Conservation (phyloP, 75 land plant species). For the Picea sitchensis region DNA sequence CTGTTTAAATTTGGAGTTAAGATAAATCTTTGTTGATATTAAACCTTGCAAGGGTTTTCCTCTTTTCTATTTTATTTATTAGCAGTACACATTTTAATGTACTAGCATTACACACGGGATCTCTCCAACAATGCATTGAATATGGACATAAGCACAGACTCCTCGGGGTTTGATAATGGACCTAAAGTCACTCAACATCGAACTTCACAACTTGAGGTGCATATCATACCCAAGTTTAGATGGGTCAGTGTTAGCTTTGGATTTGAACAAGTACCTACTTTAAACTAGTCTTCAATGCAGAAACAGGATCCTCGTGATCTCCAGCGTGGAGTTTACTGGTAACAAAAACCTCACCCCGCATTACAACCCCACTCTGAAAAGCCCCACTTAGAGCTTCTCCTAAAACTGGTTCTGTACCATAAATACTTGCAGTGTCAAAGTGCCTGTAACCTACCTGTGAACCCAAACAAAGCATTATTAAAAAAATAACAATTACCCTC, state of each 20-base stretch:
- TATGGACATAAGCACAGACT: too few relatives aligned
- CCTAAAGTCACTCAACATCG: too few relatives aligned
- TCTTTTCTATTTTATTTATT: too few relatives aligned
- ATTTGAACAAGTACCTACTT: conserved; percentile 15
- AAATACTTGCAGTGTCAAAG: conserved; percentile 51
- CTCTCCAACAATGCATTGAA: too few relatives aligned
- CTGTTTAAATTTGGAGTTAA: too few relatives aligned
- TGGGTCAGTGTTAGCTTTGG: not conserved
- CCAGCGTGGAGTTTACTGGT: conserved; percentile 39
- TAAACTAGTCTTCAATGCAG: conserved; percentile 34
- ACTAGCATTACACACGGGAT: too few relatives aligned
- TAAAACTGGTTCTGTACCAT: conserved; percentile 31
- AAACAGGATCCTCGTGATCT: conserved; percentile 45
- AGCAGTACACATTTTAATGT: too few relatives aligned
- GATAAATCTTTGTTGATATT: not conserved
- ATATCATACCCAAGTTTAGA: too few relatives aligned
- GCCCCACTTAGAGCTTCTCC: conserved; percentile 25
- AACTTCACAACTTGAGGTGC: too few relatives aligned
- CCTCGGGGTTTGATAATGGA: too few relatives aligned
- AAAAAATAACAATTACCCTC: not conserved
- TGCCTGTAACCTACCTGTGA: conserved; percentile 48
- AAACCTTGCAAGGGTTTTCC: too few relatives aligned
- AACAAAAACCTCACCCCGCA: conserved; percentile 30
- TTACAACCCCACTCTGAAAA: conserved; percentile 8
- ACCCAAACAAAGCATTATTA: not conserved